Evolutionary conservation across 257 asterid genomes (phyloP), one percentile per base, ranked within the genome.

Genomic region (Handroanthus guayacan): DNA sequence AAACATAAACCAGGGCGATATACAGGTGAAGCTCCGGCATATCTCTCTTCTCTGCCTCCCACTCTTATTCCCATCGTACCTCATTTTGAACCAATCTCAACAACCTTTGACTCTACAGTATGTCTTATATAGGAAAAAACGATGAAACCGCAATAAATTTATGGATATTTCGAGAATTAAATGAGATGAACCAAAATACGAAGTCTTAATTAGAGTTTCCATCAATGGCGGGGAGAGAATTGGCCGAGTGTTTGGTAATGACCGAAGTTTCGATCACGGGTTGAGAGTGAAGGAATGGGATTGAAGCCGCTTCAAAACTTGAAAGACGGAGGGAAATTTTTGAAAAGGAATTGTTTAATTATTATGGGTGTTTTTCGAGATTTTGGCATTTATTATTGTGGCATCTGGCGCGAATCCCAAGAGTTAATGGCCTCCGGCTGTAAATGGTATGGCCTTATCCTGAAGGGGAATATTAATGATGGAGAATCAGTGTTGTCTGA

Each of bases 21-120:
- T 67, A 45, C 94, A 89, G 7, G 82, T 82, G 83, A 89, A 82
- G 14, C 86, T 84, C 75, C 62, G 86, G 79, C 90, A 87, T n/a
- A 67, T 79, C 13, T 82, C 85, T 45, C 65, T 60, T 76, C 82
- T 62, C 43, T 64, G 61, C 52, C 80, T 74, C 25, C 56, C 84
- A 62, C 72, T 71, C 45, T 65, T 75, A 67, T 80, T 71, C 31
- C 80, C 83, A 34, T 79, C 83, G 10, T 20, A 14, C 50, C 66
- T 77, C 89, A 80, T 82, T 50, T 67, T 60, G 69, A 67, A 36
- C 3, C 75, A 67, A 78, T 61, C 63, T 65, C 65, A 65, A 54
- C 20, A 44, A 63, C 37, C 54, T 12, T 65, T 0, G 65, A 34
- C 52, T 20, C 14, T 48, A 5, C 43, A 9, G 8, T 13, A 60